phyloP scores from a whole-genome alignment of 371 early-diverging fungal genomes.

The Amoeboaphelidium protococcarum region DNA sequence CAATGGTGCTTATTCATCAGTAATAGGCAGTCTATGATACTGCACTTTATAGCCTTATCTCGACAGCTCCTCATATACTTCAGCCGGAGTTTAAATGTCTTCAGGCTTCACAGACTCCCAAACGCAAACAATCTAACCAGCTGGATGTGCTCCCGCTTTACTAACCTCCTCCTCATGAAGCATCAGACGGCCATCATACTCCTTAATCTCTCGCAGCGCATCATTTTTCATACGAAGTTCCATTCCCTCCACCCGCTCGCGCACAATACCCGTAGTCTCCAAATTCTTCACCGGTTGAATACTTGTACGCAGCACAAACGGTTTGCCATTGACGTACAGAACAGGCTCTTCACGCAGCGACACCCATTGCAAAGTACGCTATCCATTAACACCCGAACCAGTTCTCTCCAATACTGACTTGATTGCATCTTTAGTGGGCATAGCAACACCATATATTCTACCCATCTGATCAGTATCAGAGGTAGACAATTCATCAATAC shows the following conservation, averaged over 20 bases:
- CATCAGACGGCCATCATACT: constrained; percentile 23
- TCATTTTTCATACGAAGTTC: constrained; percentile 34
- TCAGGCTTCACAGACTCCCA: constrained; percentile 26
- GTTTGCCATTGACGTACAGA: constrained; percentile 32
- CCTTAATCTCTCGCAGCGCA: constrained; percentile 20
- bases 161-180: constrained; percentile 28
- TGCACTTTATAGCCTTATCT: constrained; percentile 28
- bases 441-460: constrained; percentile 27
- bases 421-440: constrained; percentile 33
- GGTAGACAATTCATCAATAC: too few relatives aligned
- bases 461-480: too few relatives aligned
- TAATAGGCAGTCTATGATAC: constrained; percentile 39
- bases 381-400: constrained; percentile 22
- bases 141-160: constrained; percentile 13
- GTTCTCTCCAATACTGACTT: constrained; percentile 16
- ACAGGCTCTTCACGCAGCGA: constrained; percentile 47
- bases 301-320: constrained; percentile 30
- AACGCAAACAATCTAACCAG: constrained; percentile 16
- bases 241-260: constrained; percentile 35
- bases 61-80: constrained; percentile 22
- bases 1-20: constrained; percentile 51
- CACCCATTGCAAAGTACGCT: constrained; percentile 28
- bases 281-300: constrained; percentile 30
- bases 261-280: constrained; percentile 35
- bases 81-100: constrained; percentile 26